phyloP scores from a whole-genome alignment of 129 eudicot species.

The Oenanthe sinensis region DNA sequence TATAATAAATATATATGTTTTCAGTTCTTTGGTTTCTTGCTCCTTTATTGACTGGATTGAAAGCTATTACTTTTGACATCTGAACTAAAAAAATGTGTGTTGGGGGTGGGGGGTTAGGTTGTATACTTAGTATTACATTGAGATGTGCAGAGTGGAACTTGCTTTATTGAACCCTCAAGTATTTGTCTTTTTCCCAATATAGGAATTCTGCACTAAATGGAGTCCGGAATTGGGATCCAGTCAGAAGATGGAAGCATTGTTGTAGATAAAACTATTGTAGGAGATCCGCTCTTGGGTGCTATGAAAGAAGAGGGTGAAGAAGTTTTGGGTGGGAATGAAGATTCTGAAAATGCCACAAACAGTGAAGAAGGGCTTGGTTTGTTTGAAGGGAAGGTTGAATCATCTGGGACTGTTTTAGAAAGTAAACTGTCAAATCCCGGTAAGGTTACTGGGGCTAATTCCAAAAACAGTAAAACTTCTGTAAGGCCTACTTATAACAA shows the following conservation, averaged over 20 bases:
- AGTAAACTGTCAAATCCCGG: constrained; percentile 20
- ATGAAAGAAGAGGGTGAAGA: constrained; percentile 23
- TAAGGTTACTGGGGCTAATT: constrained; percentile 23
- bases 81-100: not conserved
- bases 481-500: constrained; percentile 29
- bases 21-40: constrained; percentile 5
- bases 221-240: constrained; percentile 51
- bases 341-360: constrained; percentile 15
- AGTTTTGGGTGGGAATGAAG: constrained; percentile 13
- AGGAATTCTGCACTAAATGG: constrained; percentile 33
- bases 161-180: not conserved
- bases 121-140: not conserved
- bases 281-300: constrained; percentile 16
- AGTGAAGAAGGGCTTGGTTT: constrained; percentile 25
- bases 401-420: constrained; percentile 27
- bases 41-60: not conserved
- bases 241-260: constrained; percentile 40
- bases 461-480: constrained; percentile 30
- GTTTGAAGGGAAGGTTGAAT: constrained; percentile 26
- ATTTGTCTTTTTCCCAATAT: not conserved
- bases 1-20: constrained; percentile 6
- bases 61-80: not conserved
- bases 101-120: too few relatives aligned
- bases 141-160: not conserved
- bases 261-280: constrained; percentile 19